Evolutionary conservation across 2,329 filamentous ascomycete species (phyloP), one percentile per base, ranked within the genome.

Genomic region (Aspergillus fumigatiaffinis): DNA sequence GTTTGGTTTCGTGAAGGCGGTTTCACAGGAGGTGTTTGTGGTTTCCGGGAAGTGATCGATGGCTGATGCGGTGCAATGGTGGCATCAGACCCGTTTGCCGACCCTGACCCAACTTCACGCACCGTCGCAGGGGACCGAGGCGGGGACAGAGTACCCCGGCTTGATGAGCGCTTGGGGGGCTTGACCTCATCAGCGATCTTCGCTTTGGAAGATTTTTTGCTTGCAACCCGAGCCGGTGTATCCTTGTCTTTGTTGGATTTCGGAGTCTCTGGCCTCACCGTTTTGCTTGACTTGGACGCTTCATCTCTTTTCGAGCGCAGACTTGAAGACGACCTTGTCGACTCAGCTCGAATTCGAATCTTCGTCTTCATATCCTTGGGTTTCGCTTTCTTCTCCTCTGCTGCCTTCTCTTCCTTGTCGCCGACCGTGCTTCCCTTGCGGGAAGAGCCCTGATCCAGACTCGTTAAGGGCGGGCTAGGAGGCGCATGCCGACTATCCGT

Each of bases 391-490:
- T 72, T 75, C 42, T 74, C 71, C n/a, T 68, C 68, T 38, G 69
- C 58, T 38, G 68, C 60, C 64, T 71, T 65, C 53, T 74, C 67
- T 41, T 69, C 64, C 32, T 65, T 64, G 8, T 70, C 66, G 12
- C 68, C 68, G 29, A 67, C 60, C n/a, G 68, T 58, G 57, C 71
- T 75, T 55, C 69, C 72, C 59, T 72, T 75, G 46, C 68, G 68
- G 32, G 71, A 70, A 12, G 71, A 71, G 28, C 69, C 65, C 57
- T 77, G 75, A 48, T 80, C 77, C 29, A 75, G 65, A 26, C 71
- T 72, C 9, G 78, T 80, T 60, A 80, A 70, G 7, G 79, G 79
- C 5, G 79, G 79, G 53, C 78, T 81, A 14, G 78, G 79, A 54
- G 78, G 77, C 29, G 75, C 73, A 60, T 74, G 67, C 46, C 69